phyloP scores from a whole-genome alignment of 108 stramenopile species.

The Cylindrotheca fusiformis region DNA sequence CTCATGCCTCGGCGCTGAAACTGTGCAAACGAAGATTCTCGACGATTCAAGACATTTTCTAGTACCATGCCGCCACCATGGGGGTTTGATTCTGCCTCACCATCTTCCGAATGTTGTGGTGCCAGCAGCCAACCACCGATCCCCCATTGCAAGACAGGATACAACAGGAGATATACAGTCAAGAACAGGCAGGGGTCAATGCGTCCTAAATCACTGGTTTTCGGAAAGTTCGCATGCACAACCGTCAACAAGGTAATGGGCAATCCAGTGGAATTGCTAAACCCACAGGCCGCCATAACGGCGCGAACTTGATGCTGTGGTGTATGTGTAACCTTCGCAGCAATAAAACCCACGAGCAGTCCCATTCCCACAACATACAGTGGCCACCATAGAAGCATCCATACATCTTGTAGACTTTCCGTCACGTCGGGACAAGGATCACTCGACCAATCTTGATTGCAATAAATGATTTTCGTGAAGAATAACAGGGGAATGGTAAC shows the following conservation, averaged over 20 bases:
- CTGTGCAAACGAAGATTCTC: constrained; percentile 5
- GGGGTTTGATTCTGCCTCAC: background rate
- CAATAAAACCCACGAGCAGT: constrained; percentile 55
- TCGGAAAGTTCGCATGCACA: constrained; percentile 69
- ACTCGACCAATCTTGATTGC: constrained; percentile 59
- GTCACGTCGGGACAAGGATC: constrained; percentile 72
- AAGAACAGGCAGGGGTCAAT: constrained; percentile 84
- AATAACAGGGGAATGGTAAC: constrained; percentile 86
- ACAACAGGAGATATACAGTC: constrained; percentile 73
- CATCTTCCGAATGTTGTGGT: constrained; percentile 15
- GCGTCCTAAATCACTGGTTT: constrained; percentile 55
- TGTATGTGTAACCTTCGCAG: constrained; percentile 45
- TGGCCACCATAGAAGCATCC: constrained; percentile 80
- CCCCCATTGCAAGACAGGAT: constrained; percentile 87
- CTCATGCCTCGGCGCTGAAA: constrained; percentile 16
- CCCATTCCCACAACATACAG: constrained; percentile 60
- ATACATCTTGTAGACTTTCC: constrained; percentile 49
- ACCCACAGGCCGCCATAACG: constrained; percentile 69
- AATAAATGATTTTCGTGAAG: constrained; percentile 87
- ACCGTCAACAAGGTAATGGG: constrained; percentile 84
- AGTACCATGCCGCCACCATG: background rate
- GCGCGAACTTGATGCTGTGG: constrained; percentile 42
- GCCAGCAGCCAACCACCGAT: constrained; percentile 79
- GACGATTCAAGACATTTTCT: constrained; percentile 28
- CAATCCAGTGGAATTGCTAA: constrained; percentile 81